Percentiles rank a stretch among this genome's conserved stretches.
phyloP scores from a whole-genome alignment of 257 asterid genomes.

The Plantago elongata region DNA sequence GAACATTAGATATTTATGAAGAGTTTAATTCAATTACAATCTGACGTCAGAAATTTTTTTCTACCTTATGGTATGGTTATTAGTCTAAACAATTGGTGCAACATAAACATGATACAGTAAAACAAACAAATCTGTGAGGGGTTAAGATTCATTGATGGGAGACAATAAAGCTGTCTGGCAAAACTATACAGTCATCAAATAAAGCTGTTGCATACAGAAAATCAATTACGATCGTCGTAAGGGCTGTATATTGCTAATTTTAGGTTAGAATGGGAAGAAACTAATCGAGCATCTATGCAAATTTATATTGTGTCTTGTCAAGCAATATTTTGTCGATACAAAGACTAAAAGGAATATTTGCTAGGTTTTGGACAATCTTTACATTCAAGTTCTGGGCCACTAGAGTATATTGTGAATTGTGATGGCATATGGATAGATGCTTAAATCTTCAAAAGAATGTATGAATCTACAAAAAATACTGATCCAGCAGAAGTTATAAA shows the following conservation, averaged over 20 bases:
- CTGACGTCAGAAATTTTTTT: background rate
- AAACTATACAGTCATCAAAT: too few species aligned
- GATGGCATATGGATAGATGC: background rate
- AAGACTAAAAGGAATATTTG: background rate
- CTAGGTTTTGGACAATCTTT: background rate
- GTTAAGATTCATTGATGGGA: too few species aligned
- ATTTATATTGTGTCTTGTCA: background rate
- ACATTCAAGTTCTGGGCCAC: background rate
- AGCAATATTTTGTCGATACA: background rate
- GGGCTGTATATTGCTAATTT: too few species aligned
- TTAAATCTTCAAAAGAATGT: background rate
- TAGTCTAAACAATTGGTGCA: too few species aligned
- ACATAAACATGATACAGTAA: too few species aligned
- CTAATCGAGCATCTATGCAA: too few species aligned
- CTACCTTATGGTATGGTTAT: too few species aligned
- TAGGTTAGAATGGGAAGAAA: too few species aligned
- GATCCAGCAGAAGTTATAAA: constrained; percentile 13
- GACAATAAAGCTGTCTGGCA: too few species aligned
- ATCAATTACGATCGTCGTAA: too few species aligned
- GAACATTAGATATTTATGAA: constrained; percentile 7
- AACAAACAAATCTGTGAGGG: too few species aligned
- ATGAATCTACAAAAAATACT: background rate
- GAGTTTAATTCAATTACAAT: background rate
- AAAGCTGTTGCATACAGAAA: too few species aligned
- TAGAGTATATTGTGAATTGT: background rate